These are phyloP conservation scores for Blepharisma stoltei DNA, from an alignment of 73 alveolate genomes.

Conservation along the genomic window DNA sequence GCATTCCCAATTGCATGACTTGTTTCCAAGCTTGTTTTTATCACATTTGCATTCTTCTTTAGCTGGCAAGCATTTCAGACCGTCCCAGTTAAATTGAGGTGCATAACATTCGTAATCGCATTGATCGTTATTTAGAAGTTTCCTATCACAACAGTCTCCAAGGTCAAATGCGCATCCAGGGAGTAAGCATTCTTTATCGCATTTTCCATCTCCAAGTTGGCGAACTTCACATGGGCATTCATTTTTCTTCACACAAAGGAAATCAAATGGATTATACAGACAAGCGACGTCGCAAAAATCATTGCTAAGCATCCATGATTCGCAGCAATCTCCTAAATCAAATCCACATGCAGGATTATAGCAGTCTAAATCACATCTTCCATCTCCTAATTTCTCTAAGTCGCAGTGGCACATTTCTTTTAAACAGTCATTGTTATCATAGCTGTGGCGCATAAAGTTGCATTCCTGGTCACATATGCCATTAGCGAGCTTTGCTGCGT, in stretches of 20 bases:
- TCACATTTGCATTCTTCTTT: too few species aligned
- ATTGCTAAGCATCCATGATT: not conserved
- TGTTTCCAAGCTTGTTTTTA: too few species aligned
- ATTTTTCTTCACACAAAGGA: too few species aligned
- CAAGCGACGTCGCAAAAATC: too few species aligned
- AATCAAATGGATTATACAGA: too few species aligned
- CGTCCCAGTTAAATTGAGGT: not conserved
- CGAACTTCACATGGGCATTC: not conserved
- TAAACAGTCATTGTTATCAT: not conserved
- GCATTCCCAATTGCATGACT: too few species aligned
- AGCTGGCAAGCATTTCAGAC: too few species aligned
- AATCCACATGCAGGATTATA: not conserved
- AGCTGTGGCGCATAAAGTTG: not conserved
- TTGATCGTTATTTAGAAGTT: not conserved
- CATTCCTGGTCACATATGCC: not conserved
- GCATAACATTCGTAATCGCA: constrained; percentile 8
- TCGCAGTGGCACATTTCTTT: not conserved
- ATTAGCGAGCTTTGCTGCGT: not conserved
- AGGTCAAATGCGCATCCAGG: not conserved
- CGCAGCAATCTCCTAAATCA: not conserved
- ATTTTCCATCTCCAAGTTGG: constrained; percentile 5
- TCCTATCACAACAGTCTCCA: not conserved
- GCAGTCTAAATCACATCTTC: not conserved
- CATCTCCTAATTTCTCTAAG: not conserved
- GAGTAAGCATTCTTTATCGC: not conserved